Evolutionary conservation across 345 rosid species (phyloP), one percentile per base, ranked within the genome.

Genomic region (Alliaria petiolata): DNA sequence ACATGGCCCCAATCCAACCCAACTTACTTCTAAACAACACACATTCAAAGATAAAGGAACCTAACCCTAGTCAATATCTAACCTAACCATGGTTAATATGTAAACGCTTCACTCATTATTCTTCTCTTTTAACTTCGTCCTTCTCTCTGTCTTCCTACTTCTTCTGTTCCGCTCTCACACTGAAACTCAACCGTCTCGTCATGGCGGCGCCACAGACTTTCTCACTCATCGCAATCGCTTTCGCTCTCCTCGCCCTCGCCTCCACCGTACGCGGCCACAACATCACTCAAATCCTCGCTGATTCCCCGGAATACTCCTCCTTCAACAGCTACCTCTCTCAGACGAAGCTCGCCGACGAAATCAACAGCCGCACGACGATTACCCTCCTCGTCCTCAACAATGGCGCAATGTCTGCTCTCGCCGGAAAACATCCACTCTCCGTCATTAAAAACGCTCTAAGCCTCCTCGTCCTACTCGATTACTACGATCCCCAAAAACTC

Each of bases 281-380:
- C 82, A 88, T 91, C 76, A 88, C 90, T 56, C 85, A 82, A 62
- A 85, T 95, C 56, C 95, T 95, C 34, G 64, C 83, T 12, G 91
- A 62, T 20, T 71, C 74, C 55, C 93, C 95, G 0, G 90, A 87
- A 3, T 95, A 85, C 81, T 91, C 99, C 19, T 66, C 74, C 40
- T 91, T 86, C 84, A 91, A 80, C 87, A 76, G 75, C 68, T 95
- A 82, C 76, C 89, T 95, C 14, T 49, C 80, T 69, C 84, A 85
- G 58, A 95, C 97, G 13, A 85, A 82, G 67, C 89, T 95, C 13
- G 93, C 85, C 75, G 97, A 89, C 69, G 97, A 91, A 49, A 91
- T 95, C 85, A 89, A 95, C 85, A 85, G 90, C 73, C 89, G 99
- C 25, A 64, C 78, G 19, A 89, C 98, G 1, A 83, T 95, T 25